Evolutionary conservation across 164 flowering plant genomes (phyloP).

Genomic region (Sextonia rubra): DNA sequence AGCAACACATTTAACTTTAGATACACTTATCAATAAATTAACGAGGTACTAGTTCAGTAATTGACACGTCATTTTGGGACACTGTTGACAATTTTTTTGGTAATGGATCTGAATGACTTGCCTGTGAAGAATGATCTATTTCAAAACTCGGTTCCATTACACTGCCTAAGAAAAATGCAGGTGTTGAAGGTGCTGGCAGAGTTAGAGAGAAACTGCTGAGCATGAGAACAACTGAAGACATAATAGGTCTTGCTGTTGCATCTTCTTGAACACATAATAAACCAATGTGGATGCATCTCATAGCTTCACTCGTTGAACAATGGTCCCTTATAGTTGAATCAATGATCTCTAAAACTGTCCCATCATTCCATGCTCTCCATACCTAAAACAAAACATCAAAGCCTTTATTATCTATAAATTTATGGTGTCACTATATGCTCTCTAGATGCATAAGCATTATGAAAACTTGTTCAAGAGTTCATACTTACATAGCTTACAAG

Average conservation of each 20-base stretch:
- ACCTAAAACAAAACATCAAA: not conserved
- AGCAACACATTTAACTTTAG: too few relatives aligned
- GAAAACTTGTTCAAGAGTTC: not conserved
- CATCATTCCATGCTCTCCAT: slow-evolving; percentile 4
- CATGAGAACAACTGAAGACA: not conserved
- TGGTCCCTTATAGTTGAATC: not conserved
- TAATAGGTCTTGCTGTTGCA: not conserved
- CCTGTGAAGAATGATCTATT: not conserved
- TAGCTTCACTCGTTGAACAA: not conserved
- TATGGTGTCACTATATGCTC: too few relatives aligned
- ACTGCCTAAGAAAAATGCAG: not conserved
- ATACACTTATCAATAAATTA: not conserved
- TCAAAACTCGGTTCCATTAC: not conserved
- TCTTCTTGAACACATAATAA: not conserved
- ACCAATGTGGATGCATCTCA: slow-evolving; percentile 2
- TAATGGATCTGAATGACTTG: not conserved
- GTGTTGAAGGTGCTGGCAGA: not conserved
- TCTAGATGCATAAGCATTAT: too few relatives aligned
- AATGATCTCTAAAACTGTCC: not conserved
- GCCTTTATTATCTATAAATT: not conserved
- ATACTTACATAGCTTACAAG: slow-evolving; percentile 1
- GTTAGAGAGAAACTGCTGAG: not conserved
- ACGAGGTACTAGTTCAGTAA: not conserved
- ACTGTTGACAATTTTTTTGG: not conserved
- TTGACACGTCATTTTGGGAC: not conserved